Conservation (phyloP, 345 rosid species). For the Eucalyptus sp. region DNA sequence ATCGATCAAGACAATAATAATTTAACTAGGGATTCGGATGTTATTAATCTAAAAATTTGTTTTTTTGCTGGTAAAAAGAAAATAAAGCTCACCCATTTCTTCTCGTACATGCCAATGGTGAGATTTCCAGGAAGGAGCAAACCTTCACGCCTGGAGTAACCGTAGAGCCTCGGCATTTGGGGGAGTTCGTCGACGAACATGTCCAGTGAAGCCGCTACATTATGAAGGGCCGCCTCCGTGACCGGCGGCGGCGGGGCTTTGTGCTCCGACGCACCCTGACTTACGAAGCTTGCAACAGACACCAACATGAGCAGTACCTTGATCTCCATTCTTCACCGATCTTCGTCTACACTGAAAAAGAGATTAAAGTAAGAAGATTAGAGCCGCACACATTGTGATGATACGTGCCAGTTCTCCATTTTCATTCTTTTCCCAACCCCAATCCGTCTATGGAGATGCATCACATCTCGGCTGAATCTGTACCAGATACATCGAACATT, state of each 20-base stretch:
- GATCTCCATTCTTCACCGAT: neutral
- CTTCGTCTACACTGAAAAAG: neutral
- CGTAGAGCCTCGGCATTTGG: neutral
- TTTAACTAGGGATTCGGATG: neutral
- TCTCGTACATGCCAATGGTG: conserved; percentile 5
- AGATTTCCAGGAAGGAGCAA: neutral
- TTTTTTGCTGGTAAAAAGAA: neutral
- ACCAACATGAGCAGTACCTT: neutral
- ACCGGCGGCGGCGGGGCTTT: neutral
- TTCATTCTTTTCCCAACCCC: neutral
- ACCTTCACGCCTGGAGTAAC: neutral
- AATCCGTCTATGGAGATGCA: neutral
- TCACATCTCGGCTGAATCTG: neutral
- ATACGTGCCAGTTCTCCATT: neutral
- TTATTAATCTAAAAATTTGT: neutral
- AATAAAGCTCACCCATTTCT: neutral
- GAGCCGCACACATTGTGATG: neutral
- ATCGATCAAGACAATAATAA: neutral
- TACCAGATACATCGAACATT: neutral
- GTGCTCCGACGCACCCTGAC: neutral
- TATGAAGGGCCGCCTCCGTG: neutral
- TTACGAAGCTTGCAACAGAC: neutral
- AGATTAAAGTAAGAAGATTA: neutral
- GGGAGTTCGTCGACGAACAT: conserved; percentile 4
- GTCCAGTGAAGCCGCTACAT: neutral